These are phyloP conservation scores for Cyberlindnera veronae DNA, from an alignment of 805 yeast genomes.

Conservation along the genomic window DNA sequence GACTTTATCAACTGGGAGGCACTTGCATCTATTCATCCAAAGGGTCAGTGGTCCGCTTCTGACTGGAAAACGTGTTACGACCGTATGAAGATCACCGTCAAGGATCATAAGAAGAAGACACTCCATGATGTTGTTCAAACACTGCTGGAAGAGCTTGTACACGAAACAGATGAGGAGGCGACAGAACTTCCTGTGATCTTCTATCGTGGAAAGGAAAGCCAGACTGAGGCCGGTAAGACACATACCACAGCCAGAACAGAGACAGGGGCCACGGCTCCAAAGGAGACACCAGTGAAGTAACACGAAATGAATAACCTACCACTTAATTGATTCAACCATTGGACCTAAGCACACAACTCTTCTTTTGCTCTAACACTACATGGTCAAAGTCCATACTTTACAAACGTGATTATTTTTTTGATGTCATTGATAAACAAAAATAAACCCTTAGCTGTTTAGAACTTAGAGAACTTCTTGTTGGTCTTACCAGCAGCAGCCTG, in stretches of 20 bases:
- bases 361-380: constrained; percentile 1
- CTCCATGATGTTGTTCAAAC: constrained; percentile 32
- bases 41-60: constrained; percentile 49
- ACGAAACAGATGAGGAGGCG: constrained; percentile 13
- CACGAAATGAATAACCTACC: too few species aligned
- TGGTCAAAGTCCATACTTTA: constrained; percentile 10
- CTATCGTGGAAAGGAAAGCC: constrained; percentile 6
- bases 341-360: too few species aligned
- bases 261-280: too few species aligned
- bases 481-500: constrained; percentile 82
- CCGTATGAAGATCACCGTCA: constrained; percentile 48
- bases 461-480: constrained; percentile 94
- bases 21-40: constrained; percentile 44
- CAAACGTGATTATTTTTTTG: constrained; percentile 18
- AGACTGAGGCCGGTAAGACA: too few species aligned
- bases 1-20: constrained; percentile 53
- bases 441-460: constrained; percentile 47
- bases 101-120: constrained; percentile 43
- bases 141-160: constrained; percentile 23
- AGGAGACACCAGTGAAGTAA: too few species aligned
- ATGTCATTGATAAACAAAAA: constrained; percentile 12
- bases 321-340: too few species aligned
- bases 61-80: constrained; percentile 65
- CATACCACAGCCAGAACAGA: too few species aligned
- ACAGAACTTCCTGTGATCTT: constrained; percentile 25